Evolutionary conservation across 2,329 filamentous ascomycete species (phyloP).

Genomic region (Grosmannia penicillata): DNA sequence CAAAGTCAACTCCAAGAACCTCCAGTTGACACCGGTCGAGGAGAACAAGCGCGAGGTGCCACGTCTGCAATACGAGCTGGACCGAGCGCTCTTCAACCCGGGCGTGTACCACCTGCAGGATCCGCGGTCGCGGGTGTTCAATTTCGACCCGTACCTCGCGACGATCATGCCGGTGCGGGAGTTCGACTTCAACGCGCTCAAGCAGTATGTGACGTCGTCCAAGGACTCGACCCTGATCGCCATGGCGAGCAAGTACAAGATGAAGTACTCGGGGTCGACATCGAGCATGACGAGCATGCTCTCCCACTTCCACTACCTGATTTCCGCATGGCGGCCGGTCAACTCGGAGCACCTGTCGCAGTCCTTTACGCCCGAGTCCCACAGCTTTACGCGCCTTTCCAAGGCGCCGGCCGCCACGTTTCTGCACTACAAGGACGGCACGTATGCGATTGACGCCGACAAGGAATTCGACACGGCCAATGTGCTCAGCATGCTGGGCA

Average conservation of each 20-base stretch:
- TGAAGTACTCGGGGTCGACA: constrained; percentile 85
- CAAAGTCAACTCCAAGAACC: constrained; percentile 13
- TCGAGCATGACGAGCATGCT: constrained; percentile 89
- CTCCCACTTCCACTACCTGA: constrained; percentile 80
- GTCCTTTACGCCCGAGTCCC: constrained; percentile 45
- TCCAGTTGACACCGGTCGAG: constrained; percentile 19
- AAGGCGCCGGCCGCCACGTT: constrained; percentile 68
- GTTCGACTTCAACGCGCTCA: constrained; percentile 81
- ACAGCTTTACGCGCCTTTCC: constrained; percentile 56
- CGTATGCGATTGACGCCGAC: constrained; percentile 90
- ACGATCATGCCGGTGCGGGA: constrained; percentile 86
- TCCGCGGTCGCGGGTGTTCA: constrained; percentile 73
- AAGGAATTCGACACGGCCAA: constrained; percentile 80
- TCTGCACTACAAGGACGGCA: constrained; percentile 57
- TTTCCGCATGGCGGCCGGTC: constrained; percentile 69
- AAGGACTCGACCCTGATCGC: constrained; percentile 58
- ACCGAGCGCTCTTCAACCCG: constrained; percentile 87
- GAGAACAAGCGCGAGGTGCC: constrained; percentile 32
- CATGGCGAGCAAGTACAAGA: constrained; percentile 49
- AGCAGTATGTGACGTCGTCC: constrained; percentile 82
- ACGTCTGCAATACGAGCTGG: constrained; percentile 56
- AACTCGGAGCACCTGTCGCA: constrained; percentile 53
- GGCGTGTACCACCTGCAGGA: constrained; percentile 90
- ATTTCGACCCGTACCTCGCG: constrained; percentile 90
- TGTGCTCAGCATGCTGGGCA: constrained; percentile 80